Base-by-base conservation (phyloP, 1,284 basidiomycete species). In the Ganoderma leucocontextum region DNA sequence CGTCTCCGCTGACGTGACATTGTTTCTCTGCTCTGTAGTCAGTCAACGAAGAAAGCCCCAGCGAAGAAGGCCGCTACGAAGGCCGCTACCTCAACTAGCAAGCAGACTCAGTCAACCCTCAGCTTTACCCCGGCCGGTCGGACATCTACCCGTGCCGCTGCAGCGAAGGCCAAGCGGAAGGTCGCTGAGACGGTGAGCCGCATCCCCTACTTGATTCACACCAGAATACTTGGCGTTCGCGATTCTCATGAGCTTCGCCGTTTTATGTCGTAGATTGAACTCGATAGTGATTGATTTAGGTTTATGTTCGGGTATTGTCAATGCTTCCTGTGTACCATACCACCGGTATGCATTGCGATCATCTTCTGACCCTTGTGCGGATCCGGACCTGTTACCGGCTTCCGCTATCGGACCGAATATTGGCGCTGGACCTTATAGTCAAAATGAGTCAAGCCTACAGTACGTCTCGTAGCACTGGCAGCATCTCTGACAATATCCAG, bases 61-160 rank as follows among this genome's bases (percentile, higher is more conserved):
- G 83, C 87, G 9, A 92, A 86, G 80, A 91, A 88, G 70, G 76
- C 86, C 5, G 72, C 75, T 0, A 61, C 68, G 13, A 73, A 71
- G 60, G 61, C 72, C 1, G 47, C 65, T 29, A 61, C 64, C 25
- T 60, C 58, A 60, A 25, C 39, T 42, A 77, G 86, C 4, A 78
- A 78, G 65, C 62, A 80, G 35, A 85, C 83, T 61, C 89, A 91
- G 75, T 74, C 85, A 0, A 91, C 89, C 62, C 80, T 95, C 64
- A 85, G 79, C 52, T 92, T 92, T 71, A 86, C 87, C 0, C 87
- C 91, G 9, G 83, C 87, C 12, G 85, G 86, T n/a, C 80, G 89
- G 2, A 86, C 88, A 17, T 72, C 72, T 9, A 75, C 75, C 17
- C 66, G 78, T n/a, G 74, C 76, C 4, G 78, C 78, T 4, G 78